These are phyloP conservation scores for Theileria annulata DNA, from an alignment of 169 alveolate species.

Conservation along the genomic window DNA sequence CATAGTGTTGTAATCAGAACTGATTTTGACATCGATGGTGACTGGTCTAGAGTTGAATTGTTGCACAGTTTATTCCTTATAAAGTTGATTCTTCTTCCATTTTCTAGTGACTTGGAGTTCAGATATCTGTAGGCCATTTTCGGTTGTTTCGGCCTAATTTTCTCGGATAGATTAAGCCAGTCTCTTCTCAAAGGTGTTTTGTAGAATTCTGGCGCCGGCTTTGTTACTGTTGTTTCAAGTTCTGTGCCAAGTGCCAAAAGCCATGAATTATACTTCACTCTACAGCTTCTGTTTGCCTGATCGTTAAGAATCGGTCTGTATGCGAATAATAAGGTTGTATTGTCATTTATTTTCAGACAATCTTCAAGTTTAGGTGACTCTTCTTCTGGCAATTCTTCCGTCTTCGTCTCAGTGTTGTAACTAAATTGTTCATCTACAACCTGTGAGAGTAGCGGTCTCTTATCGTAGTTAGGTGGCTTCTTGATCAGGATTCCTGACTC, in stretches of 20 bases:
- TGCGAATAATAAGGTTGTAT: neutral
- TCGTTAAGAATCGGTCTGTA: constrained; percentile 14
- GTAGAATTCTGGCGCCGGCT: neutral
- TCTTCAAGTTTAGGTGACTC: neutral
- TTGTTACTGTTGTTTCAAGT: neutral
- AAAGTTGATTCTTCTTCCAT: constrained; percentile 3
- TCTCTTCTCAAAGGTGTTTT: neutral
- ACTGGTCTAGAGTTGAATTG: neutral
- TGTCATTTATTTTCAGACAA: neutral
- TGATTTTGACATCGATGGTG: neutral
- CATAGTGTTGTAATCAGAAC: neutral
- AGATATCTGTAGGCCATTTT: constrained; percentile 28
- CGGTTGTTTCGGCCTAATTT: constrained; percentile 9
- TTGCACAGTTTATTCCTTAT: neutral
- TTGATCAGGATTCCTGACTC: constrained; percentile 50
- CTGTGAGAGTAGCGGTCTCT: constrained; percentile 9
- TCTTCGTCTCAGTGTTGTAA: neutral
- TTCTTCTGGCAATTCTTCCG: neutral
- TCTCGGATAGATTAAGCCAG: constrained; percentile 10
- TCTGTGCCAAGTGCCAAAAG: neutral
- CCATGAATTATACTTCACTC: constrained; percentile 18
- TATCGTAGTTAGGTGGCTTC: constrained; percentile 21
- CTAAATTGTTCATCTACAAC: neutral
- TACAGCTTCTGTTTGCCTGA: neutral
- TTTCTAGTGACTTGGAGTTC: constrained; percentile 17